These are phyloP conservation scores for Phytophthora aleatoria DNA, from an alignment of 352 stramenopile species.

Conservation along the genomic window DNA sequence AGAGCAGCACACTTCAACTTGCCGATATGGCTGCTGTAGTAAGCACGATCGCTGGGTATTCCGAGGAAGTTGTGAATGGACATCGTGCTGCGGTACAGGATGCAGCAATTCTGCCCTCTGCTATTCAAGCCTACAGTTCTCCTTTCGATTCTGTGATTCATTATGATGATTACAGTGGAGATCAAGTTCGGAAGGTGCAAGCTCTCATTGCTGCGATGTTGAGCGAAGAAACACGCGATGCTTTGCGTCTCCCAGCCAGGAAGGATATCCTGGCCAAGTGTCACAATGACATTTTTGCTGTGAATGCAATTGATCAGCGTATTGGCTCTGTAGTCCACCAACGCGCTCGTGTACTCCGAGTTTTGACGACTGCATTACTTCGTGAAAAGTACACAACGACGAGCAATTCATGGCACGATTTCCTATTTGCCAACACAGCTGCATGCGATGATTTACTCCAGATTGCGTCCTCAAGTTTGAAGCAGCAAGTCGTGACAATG, in stretches of 20 bases:
- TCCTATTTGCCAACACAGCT: conserved; percentile 17
- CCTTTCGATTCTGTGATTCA: conserved; percentile 24
- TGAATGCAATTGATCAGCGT: conserved; percentile 13
- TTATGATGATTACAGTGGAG: conserved; percentile 9
- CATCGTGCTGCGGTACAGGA: conserved; percentile 17
- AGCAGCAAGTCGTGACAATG: conserved; percentile 11
- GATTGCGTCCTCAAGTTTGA: conserved; percentile 27
- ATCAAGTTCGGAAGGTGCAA: conserved; percentile 18
- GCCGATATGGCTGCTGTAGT: conserved; percentile 9
- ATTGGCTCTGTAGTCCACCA: conserved; percentile 21
- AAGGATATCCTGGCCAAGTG: conserved; percentile 22
- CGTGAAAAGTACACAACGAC: conserved; percentile 14
- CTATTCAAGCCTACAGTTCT: conserved; percentile 2
- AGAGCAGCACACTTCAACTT: neutral
- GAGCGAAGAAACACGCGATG: conserved; percentile 14
- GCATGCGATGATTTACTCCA: conserved; percentile 32
- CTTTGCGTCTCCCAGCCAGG: conserved; percentile 16
- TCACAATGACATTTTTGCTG: conserved; percentile 20
- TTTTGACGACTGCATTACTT: conserved; percentile 27
- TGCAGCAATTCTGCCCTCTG: neutral
- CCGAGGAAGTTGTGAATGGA: conserved; percentile 28
- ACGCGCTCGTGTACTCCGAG: conserved; percentile 29
- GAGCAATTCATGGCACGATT: conserved; percentile 20
- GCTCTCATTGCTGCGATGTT: conserved; percentile 16
- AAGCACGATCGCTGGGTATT: conserved; percentile 26